A percentile compares a stretch with the other conserved stretches of the same genome.
Evolutionary conservation across 495 filamentous ascomycete genomes (phyloP).

Genomic region (Xylaria sp.): DNA sequence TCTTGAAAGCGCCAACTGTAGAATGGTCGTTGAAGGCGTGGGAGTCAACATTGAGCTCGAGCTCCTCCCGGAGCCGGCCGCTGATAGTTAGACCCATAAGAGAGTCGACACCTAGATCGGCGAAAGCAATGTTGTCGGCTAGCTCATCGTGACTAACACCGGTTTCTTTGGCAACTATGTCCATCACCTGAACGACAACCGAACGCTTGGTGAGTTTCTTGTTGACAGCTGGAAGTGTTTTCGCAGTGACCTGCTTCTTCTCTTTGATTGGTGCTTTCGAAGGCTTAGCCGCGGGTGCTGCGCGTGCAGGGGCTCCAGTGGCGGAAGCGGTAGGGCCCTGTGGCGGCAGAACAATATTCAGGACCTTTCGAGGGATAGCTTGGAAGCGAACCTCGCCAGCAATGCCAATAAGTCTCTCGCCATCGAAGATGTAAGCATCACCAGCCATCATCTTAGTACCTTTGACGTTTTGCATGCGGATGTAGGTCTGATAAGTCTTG

Average conservation of each 20-base stretch:
- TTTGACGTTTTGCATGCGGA: constrained; percentile 68
- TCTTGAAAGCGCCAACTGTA: constrained; percentile 68
- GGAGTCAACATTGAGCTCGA: constrained; percentile 63
- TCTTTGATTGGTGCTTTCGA: constrained; percentile 50
- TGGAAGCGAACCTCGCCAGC: constrained; percentile 67
- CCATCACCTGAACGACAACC: constrained; percentile 57
- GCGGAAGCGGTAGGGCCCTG: constrained; percentile 52
- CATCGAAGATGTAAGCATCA: constrained; percentile 71
- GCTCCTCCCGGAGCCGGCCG: constrained; percentile 62
- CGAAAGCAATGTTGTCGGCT: constrained; percentile 58
- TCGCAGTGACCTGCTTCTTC: constrained; percentile 52
- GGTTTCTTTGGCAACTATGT: constrained; percentile 70
- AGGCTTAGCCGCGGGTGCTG: constrained; percentile 49
- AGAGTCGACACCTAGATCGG: constrained; percentile 67
- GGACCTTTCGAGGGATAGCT: constrained; percentile 68
- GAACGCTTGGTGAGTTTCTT: constrained; percentile 46
- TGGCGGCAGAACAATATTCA: constrained; percentile 71
- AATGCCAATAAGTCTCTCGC: constrained; percentile 63
- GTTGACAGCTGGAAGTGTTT: constrained; percentile 52
- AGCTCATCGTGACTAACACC: constrained; percentile 69
- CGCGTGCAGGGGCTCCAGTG: constrained; percentile 38
- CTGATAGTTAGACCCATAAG: constrained; percentile 63
- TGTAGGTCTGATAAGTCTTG: constrained; percentile 75
- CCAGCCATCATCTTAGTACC: constrained; percentile 60
- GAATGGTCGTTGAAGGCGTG: constrained; percentile 58